Evolutionary conservation across 345 rosid species (phyloP).

Genomic region (Garcia nutans): DNA sequence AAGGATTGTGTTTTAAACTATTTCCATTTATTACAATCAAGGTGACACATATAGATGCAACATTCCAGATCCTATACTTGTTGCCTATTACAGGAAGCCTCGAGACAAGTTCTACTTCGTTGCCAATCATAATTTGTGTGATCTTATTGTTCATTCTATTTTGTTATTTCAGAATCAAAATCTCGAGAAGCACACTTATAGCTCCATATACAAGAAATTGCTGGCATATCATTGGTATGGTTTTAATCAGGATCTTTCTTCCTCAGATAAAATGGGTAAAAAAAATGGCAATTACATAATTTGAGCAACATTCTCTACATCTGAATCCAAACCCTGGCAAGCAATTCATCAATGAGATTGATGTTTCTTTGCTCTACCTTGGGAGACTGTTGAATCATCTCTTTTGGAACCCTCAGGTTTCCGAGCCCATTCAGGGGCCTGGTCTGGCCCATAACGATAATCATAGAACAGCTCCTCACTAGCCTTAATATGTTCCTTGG

Average conservation of each 20-base stretch:
- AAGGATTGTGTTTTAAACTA: neutral
- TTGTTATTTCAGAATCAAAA: neutral
- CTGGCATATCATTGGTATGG: neutral
- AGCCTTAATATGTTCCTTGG: conserved; percentile 89
- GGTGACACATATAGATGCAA: neutral
- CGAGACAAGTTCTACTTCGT: conserved; percentile 7
- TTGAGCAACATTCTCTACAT: neutral
- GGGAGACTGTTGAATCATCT: conserved; percentile 66
- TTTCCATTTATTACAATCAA: neutral
- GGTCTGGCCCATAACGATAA: conserved; percentile 94
- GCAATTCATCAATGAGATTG: conserved; percentile 67
- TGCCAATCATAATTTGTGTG: conserved; percentile 12
- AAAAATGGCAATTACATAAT: neutral
- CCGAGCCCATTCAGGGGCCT: conserved; percentile 98
- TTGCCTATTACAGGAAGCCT: neutral
- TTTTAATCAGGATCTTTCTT: neutral
- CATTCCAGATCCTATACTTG: neutral
- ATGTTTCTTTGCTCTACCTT: conserved; percentile 96
- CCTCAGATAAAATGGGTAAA: neutral
- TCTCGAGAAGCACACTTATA: conserved; percentile 7
- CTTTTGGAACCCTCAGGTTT: conserved; percentile 87
- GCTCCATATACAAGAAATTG: conserved; percentile 22
- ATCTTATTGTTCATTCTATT: conserved; percentile 21
- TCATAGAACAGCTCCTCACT: conserved; percentile 95
- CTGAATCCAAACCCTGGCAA: conserved; percentile 8